Conservation (phyloP, 179 eudicot species). For the Beta macrorhiza region DNA sequence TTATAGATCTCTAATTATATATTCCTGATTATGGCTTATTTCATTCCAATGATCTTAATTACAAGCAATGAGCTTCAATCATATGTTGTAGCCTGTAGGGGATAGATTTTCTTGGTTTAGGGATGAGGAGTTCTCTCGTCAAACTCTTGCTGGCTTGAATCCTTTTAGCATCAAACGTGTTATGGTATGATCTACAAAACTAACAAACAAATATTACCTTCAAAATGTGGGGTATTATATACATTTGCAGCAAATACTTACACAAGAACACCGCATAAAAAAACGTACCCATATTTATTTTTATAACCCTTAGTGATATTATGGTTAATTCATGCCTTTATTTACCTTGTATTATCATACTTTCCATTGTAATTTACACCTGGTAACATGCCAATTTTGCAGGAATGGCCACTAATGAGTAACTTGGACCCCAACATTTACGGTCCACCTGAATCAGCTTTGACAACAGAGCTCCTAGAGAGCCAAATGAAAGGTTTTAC, state of each 20-base stretch:
- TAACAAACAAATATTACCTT: background rate
- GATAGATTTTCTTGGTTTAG: constrained; percentile 67
- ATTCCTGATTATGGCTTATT: no score
- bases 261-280: no score
- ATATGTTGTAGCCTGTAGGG: constrained; percentile 32
- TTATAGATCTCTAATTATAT: no score
- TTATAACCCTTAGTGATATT: no score
- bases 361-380: no score
- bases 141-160: constrained; percentile 75
- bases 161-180: constrained; percentile 51
- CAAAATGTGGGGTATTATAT: no score
- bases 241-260: no score
- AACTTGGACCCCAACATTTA: constrained; percentile 58
- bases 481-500: constrained; percentile 44
- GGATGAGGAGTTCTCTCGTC: constrained; percentile 71
- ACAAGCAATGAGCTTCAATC: no score
- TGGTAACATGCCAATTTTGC: constrained; percentile 5
- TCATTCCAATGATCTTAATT: no score
- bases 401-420: constrained; percentile 89
- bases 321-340: no score
- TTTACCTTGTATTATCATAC: no score
- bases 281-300: no score
- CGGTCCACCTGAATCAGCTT: constrained; percentile 69
- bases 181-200: constrained; percentile 36
- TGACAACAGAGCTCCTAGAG: constrained; percentile 52